Base-by-base conservation (phyloP, 78 protist genomes). In the Dictyostelium capitatum region DNA sequence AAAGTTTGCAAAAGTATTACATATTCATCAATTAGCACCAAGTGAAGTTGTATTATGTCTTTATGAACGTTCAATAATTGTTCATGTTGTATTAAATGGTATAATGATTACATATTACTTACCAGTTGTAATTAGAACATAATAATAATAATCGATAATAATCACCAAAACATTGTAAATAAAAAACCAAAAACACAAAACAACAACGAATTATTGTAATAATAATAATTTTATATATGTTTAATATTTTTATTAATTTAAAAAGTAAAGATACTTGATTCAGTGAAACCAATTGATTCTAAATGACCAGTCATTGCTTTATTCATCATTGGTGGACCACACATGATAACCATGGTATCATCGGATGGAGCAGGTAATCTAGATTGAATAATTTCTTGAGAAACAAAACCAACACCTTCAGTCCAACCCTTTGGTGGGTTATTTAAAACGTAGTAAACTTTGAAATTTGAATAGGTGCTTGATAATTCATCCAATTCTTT, bases 281-380 rank as follows among this genome's bases (percentile, higher is more conserved):
- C 84, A 19, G 25, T 15, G 30, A 50, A 82, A 46, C 85, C 82
- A 17, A 83, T 46, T 19, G 43, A 12, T 30, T 48, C 70, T 32
- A 92, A 84, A 57, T 85, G 94, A 32, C 96, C 96, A 12, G 80
- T 73, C 79, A 96, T 89, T 5, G 95, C 96, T 46, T 91, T 89
- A 82, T 92, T 96, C 97, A 96, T 96, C 43, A 80, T 80, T 48
- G 97, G 95, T 74, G 97, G 97, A 54, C 97, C 97, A 48, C 97
- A 96, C 81, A 96, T 75, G 15, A 91, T 74, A n/a, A 92, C 79
- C 82, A 59, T 67, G 59, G 57, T 74, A 23, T 53, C 82, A 10
- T 79, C 80, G 1, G 79, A 17, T 20, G 95, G 90, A 15, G 80
- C n/a, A 47, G 95, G 90, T 30, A 90, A 64, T 28, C n/a, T 48